phyloP scores from a whole-genome alignment of 164 flowering plant species.

The Vitis vinifera region DNA sequence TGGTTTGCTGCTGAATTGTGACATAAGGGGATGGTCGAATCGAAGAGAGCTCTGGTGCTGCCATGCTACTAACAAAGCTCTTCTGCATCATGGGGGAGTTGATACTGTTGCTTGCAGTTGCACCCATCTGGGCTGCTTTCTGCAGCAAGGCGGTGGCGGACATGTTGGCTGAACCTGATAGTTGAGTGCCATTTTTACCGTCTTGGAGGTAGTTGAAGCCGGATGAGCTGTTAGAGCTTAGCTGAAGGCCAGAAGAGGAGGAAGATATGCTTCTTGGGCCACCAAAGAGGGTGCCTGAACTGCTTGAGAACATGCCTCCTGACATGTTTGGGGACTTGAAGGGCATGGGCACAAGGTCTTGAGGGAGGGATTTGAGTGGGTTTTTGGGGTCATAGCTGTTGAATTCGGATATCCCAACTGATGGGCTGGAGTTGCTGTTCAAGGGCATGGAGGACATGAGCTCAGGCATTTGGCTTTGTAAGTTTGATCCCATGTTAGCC shows the following conservation, averaged over 20 bases:
- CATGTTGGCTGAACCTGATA: slow-evolving; percentile 36
- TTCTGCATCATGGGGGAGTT: slow-evolving; percentile 63
- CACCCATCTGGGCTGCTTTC: slow-evolving; percentile 67
- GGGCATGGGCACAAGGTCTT: slow-evolving; percentile 55
- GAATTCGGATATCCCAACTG: slow-evolving; percentile 34
- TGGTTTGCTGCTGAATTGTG: slow-evolving; percentile 10
- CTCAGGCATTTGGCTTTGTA: slow-evolving; percentile 33
- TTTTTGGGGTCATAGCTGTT: slow-evolving; percentile 39
- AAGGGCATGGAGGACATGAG: slow-evolving; percentile 31
- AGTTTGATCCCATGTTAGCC: slow-evolving; percentile 23
- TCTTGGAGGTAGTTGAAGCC: slow-evolving; percentile 47
- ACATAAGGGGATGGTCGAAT: slow-evolving; percentile 18
- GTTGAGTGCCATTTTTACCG: slow-evolving; percentile 28
- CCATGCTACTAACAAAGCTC: slow-evolving; percentile 37
- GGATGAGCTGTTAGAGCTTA: slow-evolving; percentile 43
- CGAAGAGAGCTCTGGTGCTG: slow-evolving; percentile 32
- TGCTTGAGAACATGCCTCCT: slow-evolving; percentile 52
- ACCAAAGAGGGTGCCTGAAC: slow-evolving; percentile 50
- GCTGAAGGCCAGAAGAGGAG: slow-evolving; percentile 58
- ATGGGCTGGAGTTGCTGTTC: slow-evolving; percentile 10
- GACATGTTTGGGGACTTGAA: slow-evolving; percentile 49
- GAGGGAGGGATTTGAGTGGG: slow-evolving; percentile 51
- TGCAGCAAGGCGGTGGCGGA: slow-evolving; percentile 60
- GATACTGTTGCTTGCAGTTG: slow-evolving; percentile 43
- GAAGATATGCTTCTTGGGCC: slow-evolving; percentile 43